These are phyloP conservation scores for Tetracladium marchalianum DNA, from an alignment of 495 filamentous ascomycete species.

Conservation along the genomic window DNA sequence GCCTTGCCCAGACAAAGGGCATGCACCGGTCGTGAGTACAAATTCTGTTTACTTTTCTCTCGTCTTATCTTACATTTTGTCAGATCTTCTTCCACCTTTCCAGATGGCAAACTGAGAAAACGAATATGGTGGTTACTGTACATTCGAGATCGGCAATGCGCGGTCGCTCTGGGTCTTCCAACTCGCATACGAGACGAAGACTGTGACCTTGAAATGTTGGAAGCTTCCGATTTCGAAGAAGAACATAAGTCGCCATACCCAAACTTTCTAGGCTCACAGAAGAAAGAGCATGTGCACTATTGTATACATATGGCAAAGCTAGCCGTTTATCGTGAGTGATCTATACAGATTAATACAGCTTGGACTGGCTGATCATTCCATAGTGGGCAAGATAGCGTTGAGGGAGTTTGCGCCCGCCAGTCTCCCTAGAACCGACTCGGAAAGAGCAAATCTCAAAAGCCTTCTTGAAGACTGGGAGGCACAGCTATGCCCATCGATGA, in stretches of 20 bases:
- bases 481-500: conserved; percentile 25
- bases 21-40: conserved; percentile 33
- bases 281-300: conserved; percentile 24
- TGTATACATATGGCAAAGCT: conserved; percentile 34
- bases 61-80: conserved; percentile 17
- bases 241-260: conserved; percentile 19
- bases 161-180: conserved; percentile 49
- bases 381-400: conserved; percentile 32
- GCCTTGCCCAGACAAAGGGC: conserved; percentile 33
- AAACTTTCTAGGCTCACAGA: conserved; percentile 12
- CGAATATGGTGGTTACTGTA: conserved; percentile 41
- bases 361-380: not conserved
- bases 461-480: conserved; percentile 29
- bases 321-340: conserved; percentile 27
- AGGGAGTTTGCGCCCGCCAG: conserved; percentile 32
- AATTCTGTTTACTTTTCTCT: not conserved
- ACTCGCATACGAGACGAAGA: conserved; percentile 43
- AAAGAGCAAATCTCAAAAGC: conserved; percentile 22
- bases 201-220: conserved; percentile 32
- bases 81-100: conserved; percentile 26
- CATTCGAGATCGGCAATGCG: conserved; percentile 46
- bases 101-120: conserved; percentile 26
- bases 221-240: conserved; percentile 27
- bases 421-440: conserved; percentile 19
- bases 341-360: not conserved